Percentiles rank a stretch among this genome's conserved stretches.
phyloP scores from a whole-genome alignment of 2,329 filamentous ascomycete species.

The Metarhizium album region DNA sequence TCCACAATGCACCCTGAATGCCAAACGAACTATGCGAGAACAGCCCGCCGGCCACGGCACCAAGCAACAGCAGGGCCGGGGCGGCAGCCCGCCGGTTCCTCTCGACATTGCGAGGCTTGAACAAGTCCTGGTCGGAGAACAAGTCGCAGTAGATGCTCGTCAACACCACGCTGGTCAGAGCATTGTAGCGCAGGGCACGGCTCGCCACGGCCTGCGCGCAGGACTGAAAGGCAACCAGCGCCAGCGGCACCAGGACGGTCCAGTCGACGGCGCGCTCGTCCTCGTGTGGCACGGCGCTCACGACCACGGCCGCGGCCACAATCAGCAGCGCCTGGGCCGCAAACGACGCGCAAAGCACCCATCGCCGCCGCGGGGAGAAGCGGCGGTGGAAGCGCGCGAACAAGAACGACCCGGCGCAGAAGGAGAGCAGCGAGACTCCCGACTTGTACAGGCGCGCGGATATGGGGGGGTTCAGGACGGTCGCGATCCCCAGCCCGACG shows the following conservation, averaged over 20 bases:
- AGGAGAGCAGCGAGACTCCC: slow-evolving; percentile 55
- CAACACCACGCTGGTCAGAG: slow-evolving; percentile 66
- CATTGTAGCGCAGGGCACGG: slow-evolving; percentile 56
- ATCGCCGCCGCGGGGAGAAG: slow-evolving; percentile 50
- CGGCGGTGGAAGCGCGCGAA: slow-evolving; percentile 58
- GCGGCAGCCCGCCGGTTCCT: slow-evolving; percentile 40
- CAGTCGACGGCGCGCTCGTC: slow-evolving; percentile 37
- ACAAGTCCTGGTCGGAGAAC: slow-evolving; percentile 51
- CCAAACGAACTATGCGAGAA: slow-evolving; percentile 37
- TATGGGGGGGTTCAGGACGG: slow-evolving; percentile 27
- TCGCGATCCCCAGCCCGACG: slow-evolving; percentile 61
- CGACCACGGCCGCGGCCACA: slow-evolving; percentile 40
- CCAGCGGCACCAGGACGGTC: slow-evolving; percentile 55
- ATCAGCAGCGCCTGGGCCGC: slow-evolving; percentile 39
- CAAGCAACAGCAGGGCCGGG: slow-evolving; percentile 36
- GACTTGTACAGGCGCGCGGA: slow-evolving; percentile 41
- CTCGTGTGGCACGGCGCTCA: slow-evolving; percentile 33
- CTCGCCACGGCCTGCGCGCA: slow-evolving; percentile 70
- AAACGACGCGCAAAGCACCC: slow-evolving; percentile 54
- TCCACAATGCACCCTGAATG: slow-evolving; percentile 46
- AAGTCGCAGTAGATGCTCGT: slow-evolving; percentile 77
- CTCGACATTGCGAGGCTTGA: slow-evolving; percentile 34
- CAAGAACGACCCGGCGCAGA: slow-evolving; percentile 61
- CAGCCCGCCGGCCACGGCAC: slow-evolving; percentile 38
- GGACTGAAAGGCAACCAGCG: slow-evolving; percentile 63